These are phyloP conservation scores for Fistulinella prunicolor DNA, from an alignment of 768 basidiomycete species.

Conservation along the genomic window DNA sequence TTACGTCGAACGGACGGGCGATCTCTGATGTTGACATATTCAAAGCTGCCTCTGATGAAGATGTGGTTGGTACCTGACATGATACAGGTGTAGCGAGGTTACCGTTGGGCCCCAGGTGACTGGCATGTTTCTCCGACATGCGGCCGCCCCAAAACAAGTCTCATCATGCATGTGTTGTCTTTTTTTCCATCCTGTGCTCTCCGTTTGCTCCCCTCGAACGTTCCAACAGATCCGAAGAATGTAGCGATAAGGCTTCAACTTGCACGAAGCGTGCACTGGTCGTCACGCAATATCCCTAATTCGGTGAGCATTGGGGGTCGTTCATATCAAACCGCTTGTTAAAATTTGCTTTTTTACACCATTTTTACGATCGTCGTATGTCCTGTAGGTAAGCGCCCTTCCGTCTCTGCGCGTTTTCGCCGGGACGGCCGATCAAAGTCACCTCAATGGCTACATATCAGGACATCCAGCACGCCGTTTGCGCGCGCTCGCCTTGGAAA, in stretches of 20 bases:
- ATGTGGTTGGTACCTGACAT: no score
- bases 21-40: slow-evolving; percentile 7
- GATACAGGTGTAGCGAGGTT: no score
- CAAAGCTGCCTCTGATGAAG: slow-evolving; percentile 3
- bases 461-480: slow-evolving; percentile 29
- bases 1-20: slow-evolving; percentile 20
- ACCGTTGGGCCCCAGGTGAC: no score
- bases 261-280: background rate
- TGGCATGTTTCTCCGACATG: slow-evolving; percentile 12
- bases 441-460: slow-evolving; percentile 15
- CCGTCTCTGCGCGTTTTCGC: slow-evolving; percentile 14
- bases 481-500: slow-evolving; percentile 20
- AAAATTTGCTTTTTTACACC: slow-evolving; percentile 10
- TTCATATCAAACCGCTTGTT: background rate
- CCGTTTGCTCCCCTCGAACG: slow-evolving; percentile 22
- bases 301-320: background rate
- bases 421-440: slow-evolving; percentile 11
- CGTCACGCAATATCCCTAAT: slow-evolving; percentile 1
- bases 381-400: background rate
- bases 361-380: slow-evolving; percentile 2
- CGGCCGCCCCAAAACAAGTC: slow-evolving; percentile 24
- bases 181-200: slow-evolving; percentile 3
- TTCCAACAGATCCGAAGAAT: slow-evolving; percentile 14
- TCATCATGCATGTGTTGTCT: slow-evolving; percentile 1
- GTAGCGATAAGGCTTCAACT: background rate